Evolutionary conservation across 257 asterid genomes (phyloP).

Genomic region (Gentiana dahurica): DNA sequence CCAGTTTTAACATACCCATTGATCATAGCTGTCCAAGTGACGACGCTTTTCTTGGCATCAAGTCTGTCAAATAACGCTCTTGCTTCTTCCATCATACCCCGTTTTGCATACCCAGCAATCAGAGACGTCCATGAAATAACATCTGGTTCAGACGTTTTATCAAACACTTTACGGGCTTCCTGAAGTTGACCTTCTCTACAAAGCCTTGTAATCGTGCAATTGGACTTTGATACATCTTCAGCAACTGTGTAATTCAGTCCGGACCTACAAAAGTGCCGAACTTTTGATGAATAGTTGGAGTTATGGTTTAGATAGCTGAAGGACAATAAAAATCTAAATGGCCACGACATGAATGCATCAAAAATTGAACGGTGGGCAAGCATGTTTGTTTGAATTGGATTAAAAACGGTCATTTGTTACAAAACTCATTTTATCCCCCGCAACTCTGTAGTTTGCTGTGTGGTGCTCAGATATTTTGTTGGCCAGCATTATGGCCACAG

Average conservation of each 20-base stretch:
- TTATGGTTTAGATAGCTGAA: no score
- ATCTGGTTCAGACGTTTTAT: slow-evolving; percentile 4
- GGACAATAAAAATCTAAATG: no score
- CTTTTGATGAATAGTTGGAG: neutral
- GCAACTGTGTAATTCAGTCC: neutral
- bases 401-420: no score
- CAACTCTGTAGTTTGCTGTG: no score
- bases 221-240: neutral
- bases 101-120: slow-evolving; percentile 1
- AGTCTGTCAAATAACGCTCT: slow-evolving; percentile 3
- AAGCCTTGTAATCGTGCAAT: neutral
- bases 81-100: slow-evolving; percentile 4
- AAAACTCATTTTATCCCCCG: no score
- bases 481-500: no score
- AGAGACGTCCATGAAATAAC: slow-evolving; percentile 4
- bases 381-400: no score
- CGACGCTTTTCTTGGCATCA: slow-evolving; percentile 6
- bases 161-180: slow-evolving; percentile 1
- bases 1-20: slow-evolving; percentile 3
- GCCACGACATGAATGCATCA: no score
- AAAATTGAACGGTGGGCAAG: no score
- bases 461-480: no score
- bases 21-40: slow-evolving; percentile 7
- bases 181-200: neutral
- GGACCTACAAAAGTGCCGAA: neutral